Evolutionary conservation across 2,329 filamentous ascomycete species (phyloP).

Genomic region (Passalora sequoiae): DNA sequence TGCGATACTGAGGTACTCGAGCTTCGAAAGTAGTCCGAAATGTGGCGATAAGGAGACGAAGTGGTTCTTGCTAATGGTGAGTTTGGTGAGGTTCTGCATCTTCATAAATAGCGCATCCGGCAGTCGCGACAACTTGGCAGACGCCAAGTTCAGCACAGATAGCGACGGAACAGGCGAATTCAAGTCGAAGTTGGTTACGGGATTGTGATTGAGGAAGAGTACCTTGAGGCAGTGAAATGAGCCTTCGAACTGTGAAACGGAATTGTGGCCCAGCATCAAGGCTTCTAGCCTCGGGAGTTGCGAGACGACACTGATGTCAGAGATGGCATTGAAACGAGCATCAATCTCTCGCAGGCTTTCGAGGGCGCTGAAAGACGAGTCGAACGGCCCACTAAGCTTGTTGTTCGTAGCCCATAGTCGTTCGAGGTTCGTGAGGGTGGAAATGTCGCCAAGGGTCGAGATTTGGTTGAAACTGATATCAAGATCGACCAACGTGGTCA

Average conservation of each 20-base stretch:
- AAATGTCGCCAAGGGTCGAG: slow-evolving; percentile 70
- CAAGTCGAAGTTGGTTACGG: slow-evolving; percentile 88
- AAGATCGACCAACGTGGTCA: slow-evolving; percentile 80
- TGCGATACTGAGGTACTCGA: slow-evolving; percentile 91
- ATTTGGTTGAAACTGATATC: slow-evolving; percentile 97
- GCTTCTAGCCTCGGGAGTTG: slow-evolving; percentile 81
- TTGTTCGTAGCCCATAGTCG: slow-evolving; percentile 96
- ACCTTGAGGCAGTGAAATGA: slow-evolving; percentile 80
- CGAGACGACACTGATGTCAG: slow-evolving; percentile 81
- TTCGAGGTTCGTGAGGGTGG: slow-evolving; percentile 72
- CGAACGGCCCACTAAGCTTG: slow-evolving; percentile 69
- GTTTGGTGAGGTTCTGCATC: slow-evolving; percentile 77
- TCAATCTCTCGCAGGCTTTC: slow-evolving; percentile 82
- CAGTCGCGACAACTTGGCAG: slow-evolving; percentile 83
- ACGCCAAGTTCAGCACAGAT: slow-evolving; percentile 81
- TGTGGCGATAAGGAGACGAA: slow-evolving; percentile 84
- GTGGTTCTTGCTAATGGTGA: slow-evolving; percentile 91
- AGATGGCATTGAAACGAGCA: slow-evolving; percentile 86
- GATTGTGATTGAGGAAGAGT: slow-evolving; percentile 88
- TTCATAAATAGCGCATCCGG: slow-evolving; percentile 82
- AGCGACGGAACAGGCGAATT: slow-evolving; percentile 70
- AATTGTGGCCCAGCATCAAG: slow-evolving; percentile 86
- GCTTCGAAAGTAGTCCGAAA: slow-evolving; percentile 72
- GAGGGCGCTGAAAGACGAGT: slow-evolving; percentile 63
- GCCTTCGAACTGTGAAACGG: slow-evolving; percentile 81